These are phyloP conservation scores for Pythium pectinolyticum DNA, from an alignment of 352 stramenopile species.

Conservation along the genomic window DNA sequence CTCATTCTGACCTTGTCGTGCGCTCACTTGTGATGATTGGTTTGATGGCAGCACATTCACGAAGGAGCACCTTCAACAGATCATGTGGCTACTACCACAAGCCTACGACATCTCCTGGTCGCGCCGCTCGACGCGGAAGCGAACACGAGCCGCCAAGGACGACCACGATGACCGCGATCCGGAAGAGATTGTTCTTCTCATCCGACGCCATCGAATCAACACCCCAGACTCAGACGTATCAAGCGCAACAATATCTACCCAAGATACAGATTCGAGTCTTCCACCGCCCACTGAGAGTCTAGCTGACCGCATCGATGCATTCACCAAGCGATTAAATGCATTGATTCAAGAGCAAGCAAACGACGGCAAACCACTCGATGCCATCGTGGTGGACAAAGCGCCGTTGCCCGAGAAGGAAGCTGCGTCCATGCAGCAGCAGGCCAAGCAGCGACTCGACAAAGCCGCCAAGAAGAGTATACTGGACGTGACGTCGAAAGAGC, in stretches of 20 bases:
- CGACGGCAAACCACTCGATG: slow-evolving; percentile 33
- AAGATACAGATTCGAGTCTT: too few species aligned
- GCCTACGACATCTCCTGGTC: slow-evolving; percentile 50
- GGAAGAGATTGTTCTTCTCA: slow-evolving; percentile 45
- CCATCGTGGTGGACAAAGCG: slow-evolving; percentile 22
- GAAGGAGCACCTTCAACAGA: slow-evolving; percentile 54
- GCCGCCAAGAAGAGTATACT: slow-evolving; percentile 12
- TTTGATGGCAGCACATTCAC: slow-evolving; percentile 39
- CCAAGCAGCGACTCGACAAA: slow-evolving; percentile 14
- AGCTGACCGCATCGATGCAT: slow-evolving; percentile 47
- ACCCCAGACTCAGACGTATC: background rate
- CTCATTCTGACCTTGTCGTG: slow-evolving; percentile 1
- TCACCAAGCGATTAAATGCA: slow-evolving; percentile 36
- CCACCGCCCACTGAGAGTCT: slow-evolving; percentile 36
- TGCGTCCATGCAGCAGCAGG: slow-evolving; percentile 13
- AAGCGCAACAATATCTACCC: too few species aligned
- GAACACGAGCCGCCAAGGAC: slow-evolving; percentile 1
- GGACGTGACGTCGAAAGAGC: slow-evolving; percentile 32
- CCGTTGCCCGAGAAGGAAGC: slow-evolving; percentile 24
- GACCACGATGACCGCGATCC: slow-evolving; percentile 38
- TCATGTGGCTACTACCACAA: slow-evolving; percentile 48
- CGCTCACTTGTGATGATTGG: background rate
- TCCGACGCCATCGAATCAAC: slow-evolving; percentile 49
- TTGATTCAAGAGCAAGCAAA: slow-evolving; percentile 35
- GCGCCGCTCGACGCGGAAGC: slow-evolving; percentile 15